phyloP scores from a whole-genome alignment of 1,284 basidiomycete genomes.

The Volvariella volvacea region DNA sequence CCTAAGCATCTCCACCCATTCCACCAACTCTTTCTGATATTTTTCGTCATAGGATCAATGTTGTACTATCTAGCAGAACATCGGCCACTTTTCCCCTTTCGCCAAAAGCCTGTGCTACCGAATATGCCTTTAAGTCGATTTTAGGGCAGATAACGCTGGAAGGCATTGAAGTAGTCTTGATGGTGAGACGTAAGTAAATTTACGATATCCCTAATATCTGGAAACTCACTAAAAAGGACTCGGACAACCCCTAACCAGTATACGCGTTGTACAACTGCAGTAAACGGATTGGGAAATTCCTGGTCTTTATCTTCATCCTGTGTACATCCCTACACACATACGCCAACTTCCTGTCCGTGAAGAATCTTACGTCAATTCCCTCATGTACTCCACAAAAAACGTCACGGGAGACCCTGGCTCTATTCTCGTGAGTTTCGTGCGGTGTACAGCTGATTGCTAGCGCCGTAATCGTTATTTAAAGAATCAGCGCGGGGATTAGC shows the following conservation, averaged over 20 bases:
- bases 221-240: neutral
- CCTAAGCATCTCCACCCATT: constrained; percentile 5
- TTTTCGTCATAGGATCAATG: too few relatives aligned
- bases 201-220: neutral
- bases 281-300: neutral
- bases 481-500: neutral
- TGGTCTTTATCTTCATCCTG: neutral
- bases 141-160: constrained; percentile 1
- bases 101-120: neutral
- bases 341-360: neutral
- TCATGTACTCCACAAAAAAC: neutral
- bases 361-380: neutral
- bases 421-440: neutral
- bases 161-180: constrained; percentile 4
- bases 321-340: neutral
- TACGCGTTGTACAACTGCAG: constrained; percentile 8
- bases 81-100: too few relatives aligned
- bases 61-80: too few relatives aligned
- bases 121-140: constrained; percentile 2
- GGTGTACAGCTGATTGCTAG: neutral
- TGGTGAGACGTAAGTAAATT: constrained; percentile 4
- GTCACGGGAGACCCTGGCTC: neutral
- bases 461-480: neutral
- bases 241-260: too few relatives aligned
- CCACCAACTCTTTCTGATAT: too few relatives aligned